A percentile compares a stretch with the other conserved stretches of the same genome.
Evolutionary conservation across 345 rosid species (phyloP).

Genomic region (Corchorus capsularis): DNA sequence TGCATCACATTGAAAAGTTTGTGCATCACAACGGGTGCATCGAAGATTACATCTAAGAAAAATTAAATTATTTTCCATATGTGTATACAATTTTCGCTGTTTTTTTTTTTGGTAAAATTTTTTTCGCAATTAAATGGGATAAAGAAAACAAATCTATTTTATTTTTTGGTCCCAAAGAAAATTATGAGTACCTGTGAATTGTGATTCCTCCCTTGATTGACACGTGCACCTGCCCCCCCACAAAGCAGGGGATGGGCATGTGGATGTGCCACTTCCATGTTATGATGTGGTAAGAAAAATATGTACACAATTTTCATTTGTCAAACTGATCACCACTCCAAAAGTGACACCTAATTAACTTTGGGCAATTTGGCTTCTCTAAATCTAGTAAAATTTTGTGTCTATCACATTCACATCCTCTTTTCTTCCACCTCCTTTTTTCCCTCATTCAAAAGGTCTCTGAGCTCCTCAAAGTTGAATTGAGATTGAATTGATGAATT

Average conservation of each 20-base stretch:
- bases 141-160: too few species aligned
- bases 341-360: constrained; percentile 10
- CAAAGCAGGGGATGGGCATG: background rate
- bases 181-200: background rate
- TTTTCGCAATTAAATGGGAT: too few species aligned
- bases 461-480: background rate
- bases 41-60: too few species aligned
- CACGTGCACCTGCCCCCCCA: constrained; percentile 7
- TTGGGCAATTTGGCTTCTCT: constrained; percentile 18
- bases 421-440: background rate
- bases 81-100: too few species aligned
- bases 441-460: background rate
- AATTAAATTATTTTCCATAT: too few species aligned
- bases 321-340: background rate
- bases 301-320: background rate
- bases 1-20: too few species aligned
- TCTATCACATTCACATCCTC: background rate
- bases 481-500: background rate
- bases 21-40: too few species aligned
- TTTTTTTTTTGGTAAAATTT: too few species aligned
- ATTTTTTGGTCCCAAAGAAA: too few species aligned
- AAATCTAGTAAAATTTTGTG: constrained; percentile 19
- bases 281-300: background rate
- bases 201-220: background rate
- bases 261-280: background rate